Evolutionary conservation across 345 rosid species (phyloP).

Genomic region (Pistacia integerrima): DNA sequence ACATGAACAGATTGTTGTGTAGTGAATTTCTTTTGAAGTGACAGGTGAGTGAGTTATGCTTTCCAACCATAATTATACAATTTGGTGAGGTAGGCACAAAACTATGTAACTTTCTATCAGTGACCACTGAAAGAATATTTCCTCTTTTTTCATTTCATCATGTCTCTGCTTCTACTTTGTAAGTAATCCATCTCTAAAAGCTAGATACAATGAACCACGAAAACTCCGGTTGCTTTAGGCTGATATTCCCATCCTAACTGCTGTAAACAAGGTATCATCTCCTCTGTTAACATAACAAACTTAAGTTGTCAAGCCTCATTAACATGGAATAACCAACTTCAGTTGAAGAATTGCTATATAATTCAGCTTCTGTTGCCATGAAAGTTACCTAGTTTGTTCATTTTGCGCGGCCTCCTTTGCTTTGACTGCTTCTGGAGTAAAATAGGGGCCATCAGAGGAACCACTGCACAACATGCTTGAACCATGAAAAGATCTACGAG

Average conservation of each 20-base stretch:
- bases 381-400: slow-evolving; percentile 67
- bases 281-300: slow-evolving; percentile 55
- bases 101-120: not conserved
- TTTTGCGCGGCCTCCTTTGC: slow-evolving; percentile 91
- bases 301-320: not conserved
- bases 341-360: not conserved
- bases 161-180: slow-evolving; percentile 1
- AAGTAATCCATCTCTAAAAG: slow-evolving; percentile 42
- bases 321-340: not conserved
- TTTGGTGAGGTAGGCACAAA: not conserved
- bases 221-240: slow-evolving; percentile 77
- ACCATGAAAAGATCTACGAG: slow-evolving; percentile 83
- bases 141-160: not conserved
- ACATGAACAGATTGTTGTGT: no score
- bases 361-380: not conserved
- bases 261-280: slow-evolving; percentile 89
- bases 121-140: not conserved
- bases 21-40: not conserved
- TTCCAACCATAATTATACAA: not conserved
- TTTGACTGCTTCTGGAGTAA: slow-evolving; percentile 84
- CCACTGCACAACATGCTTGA: slow-evolving; percentile 87
- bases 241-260: slow-evolving; percentile 78
- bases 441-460: slow-evolving; percentile 86
- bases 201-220: slow-evolving; percentile 58
- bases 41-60: not conserved